Conservation (phyloP, 2,329 filamentous ascomycete genomes). For the Cordyceps fumosorosea region DNA sequence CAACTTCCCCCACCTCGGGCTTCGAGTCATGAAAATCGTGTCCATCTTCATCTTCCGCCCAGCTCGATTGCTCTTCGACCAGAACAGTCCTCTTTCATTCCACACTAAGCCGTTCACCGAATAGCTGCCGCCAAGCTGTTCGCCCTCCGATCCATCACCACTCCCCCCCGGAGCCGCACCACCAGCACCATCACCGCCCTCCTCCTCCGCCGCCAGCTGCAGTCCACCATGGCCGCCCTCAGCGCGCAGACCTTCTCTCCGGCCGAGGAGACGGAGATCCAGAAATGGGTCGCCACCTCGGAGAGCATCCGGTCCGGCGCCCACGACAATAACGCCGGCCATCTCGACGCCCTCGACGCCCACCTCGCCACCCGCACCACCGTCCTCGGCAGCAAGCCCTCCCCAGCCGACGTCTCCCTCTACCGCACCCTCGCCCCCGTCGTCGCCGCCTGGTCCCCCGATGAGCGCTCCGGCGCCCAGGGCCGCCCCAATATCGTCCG, state of each 20-base stretch:
- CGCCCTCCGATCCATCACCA: conserved; percentile 33
- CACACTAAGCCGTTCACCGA: not conserved
- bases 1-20: conserved; percentile 6
- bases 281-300: conserved; percentile 79
- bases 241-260: conserved; percentile 63
- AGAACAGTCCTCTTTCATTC: not conserved
- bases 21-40: not conserved
- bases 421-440: conserved; percentile 72
- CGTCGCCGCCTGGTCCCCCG: conserved; percentile 72
- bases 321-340: conserved; percentile 52
- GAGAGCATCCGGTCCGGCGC: conserved; percentile 51
- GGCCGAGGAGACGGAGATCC: conserved; percentile 78
- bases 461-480: conserved; percentile 83
- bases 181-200: conserved; percentile 15
- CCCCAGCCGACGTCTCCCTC: conserved; percentile 75
- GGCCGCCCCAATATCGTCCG: conserved; percentile 89
- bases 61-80: not conserved
- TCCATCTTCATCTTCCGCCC: not conserved
- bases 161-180: conserved; percentile 27
- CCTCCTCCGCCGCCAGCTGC: conserved; percentile 22
- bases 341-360: conserved; percentile 73
- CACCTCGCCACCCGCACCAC: conserved; percentile 87
- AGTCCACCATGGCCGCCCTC: conserved; percentile 56
- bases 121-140: conserved; percentile 34
- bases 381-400: conserved; percentile 82